phyloP scores from a whole-genome alignment of 352 stramenopile species.

The Phytophthora pisi region DNA sequence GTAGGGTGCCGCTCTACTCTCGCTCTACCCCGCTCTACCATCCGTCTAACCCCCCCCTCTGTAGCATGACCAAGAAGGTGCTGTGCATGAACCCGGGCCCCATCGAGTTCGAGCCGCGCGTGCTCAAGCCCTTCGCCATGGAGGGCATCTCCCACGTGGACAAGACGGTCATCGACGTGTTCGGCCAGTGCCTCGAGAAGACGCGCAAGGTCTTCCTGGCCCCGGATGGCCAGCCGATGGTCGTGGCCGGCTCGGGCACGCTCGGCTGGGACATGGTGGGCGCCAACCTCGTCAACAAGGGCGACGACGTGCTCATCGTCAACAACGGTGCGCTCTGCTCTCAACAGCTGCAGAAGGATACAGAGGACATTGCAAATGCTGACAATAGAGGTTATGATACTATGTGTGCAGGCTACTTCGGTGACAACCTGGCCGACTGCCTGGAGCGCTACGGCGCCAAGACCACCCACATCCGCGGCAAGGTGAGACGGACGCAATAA shows the following conservation, averaged over 20 bases:
- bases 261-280: constrained; percentile 87
- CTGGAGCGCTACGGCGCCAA: constrained; percentile 74
- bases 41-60: not conserved
- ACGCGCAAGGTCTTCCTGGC: constrained; percentile 82
- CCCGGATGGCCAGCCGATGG: constrained; percentile 68
- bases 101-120: constrained; percentile 80
- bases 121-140: constrained; percentile 72
- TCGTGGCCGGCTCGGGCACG: constrained; percentile 72
- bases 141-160: constrained; percentile 84
- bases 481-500: constrained; percentile 24
- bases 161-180: constrained; percentile 77
- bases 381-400: not conserved
- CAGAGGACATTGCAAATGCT: not conserved
- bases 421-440: constrained; percentile 71
- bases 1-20: not conserved
- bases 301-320: constrained; percentile 69
- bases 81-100: constrained; percentile 85
- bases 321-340: constrained; percentile 54
- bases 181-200: constrained; percentile 80
- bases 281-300: constrained; percentile 68
- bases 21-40: not conserved
- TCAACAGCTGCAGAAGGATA: not conserved
- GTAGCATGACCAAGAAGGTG: constrained; percentile 72
- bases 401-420: constrained; percentile 63
- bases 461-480: constrained; percentile 59